These are phyloP conservation scores for Ophiostoma sp. DNA, from an alignment of 2,329 filamentous ascomycete genomes.

Conservation along the genomic window DNA sequence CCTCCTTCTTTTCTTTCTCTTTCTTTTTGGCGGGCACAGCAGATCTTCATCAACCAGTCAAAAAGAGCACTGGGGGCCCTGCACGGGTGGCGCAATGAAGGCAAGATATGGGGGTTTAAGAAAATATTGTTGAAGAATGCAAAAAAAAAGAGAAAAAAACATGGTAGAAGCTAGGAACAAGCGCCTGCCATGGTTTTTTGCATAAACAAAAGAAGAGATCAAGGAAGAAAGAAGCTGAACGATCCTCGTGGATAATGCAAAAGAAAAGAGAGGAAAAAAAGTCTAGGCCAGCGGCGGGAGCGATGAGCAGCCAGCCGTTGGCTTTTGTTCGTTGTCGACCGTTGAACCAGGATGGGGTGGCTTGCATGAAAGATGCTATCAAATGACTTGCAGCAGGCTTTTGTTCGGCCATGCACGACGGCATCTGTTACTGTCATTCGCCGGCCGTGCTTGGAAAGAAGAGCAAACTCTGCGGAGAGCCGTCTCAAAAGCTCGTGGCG, in stretches of 20 bases:
- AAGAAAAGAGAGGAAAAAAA: neutral
- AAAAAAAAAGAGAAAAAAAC: neutral
- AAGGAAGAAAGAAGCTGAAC: neutral
- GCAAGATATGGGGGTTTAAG: neutral
- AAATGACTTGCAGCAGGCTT: constrained; percentile 2
- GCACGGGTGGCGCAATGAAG: neutral
- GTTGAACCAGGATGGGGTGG: neutral
- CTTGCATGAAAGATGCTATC: neutral
- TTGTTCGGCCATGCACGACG: neutral
- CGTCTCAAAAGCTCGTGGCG: neutral
- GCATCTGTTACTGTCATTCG: neutral
- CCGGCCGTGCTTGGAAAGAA: neutral
- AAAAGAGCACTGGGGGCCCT: neutral
- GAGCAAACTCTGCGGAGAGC: neutral
- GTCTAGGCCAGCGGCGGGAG: neutral
- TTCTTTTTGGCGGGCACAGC: neutral
- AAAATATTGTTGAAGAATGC: neutral
- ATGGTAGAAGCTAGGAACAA: neutral
- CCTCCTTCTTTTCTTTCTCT: neutral
- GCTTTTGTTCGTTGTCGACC: neutral
- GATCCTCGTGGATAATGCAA: neutral
- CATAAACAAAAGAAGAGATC: neutral
- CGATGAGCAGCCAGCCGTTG: neutral
- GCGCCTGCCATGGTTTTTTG: neutral
- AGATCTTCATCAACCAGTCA: constrained; percentile 4